These are phyloP conservation scores for Rubroboletus pulcherrimus DNA, from an alignment of 768 basidiomycete species.

Conservation along the genomic window DNA sequence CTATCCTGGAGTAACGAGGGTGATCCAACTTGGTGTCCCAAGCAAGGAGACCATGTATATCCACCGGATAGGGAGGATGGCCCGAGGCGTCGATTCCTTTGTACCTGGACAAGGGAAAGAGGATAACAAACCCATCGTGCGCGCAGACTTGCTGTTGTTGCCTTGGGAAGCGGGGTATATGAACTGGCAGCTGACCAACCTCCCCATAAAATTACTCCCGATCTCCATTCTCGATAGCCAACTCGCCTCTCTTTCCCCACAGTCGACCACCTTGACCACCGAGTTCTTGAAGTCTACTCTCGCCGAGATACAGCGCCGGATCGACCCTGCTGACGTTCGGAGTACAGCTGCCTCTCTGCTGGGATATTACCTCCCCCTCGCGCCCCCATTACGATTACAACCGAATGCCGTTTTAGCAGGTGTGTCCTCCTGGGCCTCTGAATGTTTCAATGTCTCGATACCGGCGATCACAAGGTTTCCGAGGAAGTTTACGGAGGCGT, in stretches of 20 bases:
- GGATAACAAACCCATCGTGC: conserved; percentile 28
- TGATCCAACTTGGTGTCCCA: conserved; percentile 89
- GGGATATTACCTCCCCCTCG: conserved; percentile 65
- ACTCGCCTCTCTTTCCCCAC: conserved; percentile 11
- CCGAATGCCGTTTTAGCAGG: conserved; percentile 49
- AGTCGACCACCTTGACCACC: conserved; percentile 9
- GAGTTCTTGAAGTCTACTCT: conserved; percentile 29
- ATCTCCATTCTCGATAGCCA: conserved; percentile 10
- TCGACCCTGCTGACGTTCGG: conserved; percentile 50
- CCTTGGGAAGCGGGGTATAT: conserved; percentile 78
- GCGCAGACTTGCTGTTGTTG: conserved; percentile 72
- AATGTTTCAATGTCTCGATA: conserved; percentile 21
- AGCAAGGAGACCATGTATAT: conserved; percentile 66
- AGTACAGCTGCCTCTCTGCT: conserved; percentile 65
- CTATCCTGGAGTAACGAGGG: conserved; percentile 83
- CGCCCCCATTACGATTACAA: conserved; percentile 43
- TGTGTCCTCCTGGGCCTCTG: conserved; percentile 54
- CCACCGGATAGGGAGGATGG: conserved; percentile 84
- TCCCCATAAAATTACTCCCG: conserved; percentile 66
- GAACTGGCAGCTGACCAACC: conserved; percentile 53
- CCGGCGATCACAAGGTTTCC: conserved; percentile 17
- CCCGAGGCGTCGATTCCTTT: conserved; percentile 53
- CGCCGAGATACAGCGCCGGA: conserved; percentile 27
- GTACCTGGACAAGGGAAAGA: conserved; percentile 29
- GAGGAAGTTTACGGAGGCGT: conserved; percentile 21